A percentile compares a stretch with the other conserved stretches of the same genome.
These are phyloP conservation scores for Hygrophoropsis aurantiaca DNA, from an alignment of 768 basidiomycete genomes.

Conservation along the genomic window DNA sequence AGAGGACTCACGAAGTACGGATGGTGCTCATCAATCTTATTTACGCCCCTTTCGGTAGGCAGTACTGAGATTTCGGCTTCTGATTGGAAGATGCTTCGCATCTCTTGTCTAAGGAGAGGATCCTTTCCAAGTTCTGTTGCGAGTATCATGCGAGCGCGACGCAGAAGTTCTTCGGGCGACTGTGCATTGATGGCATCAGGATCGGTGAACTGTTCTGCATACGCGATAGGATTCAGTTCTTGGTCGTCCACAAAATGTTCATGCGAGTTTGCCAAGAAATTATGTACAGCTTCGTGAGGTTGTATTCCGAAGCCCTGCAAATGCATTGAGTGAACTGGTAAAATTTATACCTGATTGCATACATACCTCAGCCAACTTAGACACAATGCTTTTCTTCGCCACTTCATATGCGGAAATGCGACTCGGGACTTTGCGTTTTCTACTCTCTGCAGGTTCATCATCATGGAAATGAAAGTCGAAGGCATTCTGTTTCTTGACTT, in stretches of 20 bases:
- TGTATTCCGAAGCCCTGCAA: conserved; percentile 80
- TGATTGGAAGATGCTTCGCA: conserved; percentile 72
- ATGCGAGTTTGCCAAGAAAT: conserved; percentile 63
- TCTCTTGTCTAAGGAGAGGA: conserved; percentile 77
- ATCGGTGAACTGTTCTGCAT: conserved; percentile 85
- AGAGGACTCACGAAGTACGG: conserved; percentile 60
- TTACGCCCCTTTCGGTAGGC: conserved; percentile 84
- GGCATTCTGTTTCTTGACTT: conserved; percentile 64
- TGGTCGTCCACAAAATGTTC: conserved; percentile 79
- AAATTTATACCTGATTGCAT: too few relatives aligned
- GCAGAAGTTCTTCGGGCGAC: conserved; percentile 66
- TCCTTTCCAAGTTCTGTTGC: conserved; percentile 92
- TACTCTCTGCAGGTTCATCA: conserved; percentile 48
- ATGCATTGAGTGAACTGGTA: neutral
- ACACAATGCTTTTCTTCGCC: conserved; percentile 74
- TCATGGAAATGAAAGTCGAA: conserved; percentile 70
- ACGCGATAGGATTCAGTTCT: conserved; percentile 72
- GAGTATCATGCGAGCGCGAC: conserved; percentile 78
- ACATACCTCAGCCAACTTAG: conserved; percentile 78
- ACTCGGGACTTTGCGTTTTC: conserved; percentile 80
- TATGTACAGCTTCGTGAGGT: conserved; percentile 81
- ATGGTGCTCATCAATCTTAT: conserved; percentile 75
- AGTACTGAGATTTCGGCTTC: conserved; percentile 75
- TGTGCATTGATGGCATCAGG: conserved; percentile 59
- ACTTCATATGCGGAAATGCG: conserved; percentile 83